Conservation (phyloP, 1,139 yeast genomes). For the Hemisphaericaspora xylanilytica region DNA sequence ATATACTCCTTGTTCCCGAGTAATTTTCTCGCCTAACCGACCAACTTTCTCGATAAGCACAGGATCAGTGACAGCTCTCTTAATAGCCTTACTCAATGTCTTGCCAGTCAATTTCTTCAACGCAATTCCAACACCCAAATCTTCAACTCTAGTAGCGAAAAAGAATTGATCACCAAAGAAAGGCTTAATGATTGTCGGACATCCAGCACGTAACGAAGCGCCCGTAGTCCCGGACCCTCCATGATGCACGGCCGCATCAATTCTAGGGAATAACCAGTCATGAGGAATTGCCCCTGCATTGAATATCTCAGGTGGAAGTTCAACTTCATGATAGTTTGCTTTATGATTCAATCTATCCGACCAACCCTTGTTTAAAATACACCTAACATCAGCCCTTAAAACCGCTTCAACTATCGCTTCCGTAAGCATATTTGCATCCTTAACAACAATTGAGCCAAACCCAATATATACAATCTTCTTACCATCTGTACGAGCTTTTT, state of each 20-base stretch:
- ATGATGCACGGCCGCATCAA: conserved; percentile 95
- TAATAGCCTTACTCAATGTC: conserved; percentile 63
- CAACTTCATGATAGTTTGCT: conserved; percentile 40
- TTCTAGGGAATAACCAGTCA: conserved; percentile 86
- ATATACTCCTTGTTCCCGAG: conserved; percentile 73
- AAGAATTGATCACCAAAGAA: conserved; percentile 96
- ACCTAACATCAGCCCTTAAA: conserved; percentile 71
- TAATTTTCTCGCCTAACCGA: conserved; percentile 58
- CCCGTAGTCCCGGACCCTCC: conserved; percentile 99
- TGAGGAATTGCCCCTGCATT: conserved; percentile 80
- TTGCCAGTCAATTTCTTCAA: conserved; percentile 65
- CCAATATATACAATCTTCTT: conserved; percentile 88
- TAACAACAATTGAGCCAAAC: conserved; percentile 91
- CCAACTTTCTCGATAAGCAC: conserved; percentile 67
- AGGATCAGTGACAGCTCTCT: conserved; percentile 62
- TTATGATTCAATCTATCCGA: conserved; percentile 59
- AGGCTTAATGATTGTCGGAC: conserved; percentile 89
- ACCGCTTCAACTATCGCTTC: conserved; percentile 79
- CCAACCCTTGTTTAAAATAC: conserved; percentile 94
- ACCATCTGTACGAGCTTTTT: conserved; percentile 54
- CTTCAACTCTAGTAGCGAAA: conserved; percentile 83
- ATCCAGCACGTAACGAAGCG: conserved; percentile 79
- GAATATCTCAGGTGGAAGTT: conserved; percentile 67
- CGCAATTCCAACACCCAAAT: conserved; percentile 81
- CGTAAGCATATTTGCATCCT: conserved; percentile 76